A percentile compares a stretch with the other conserved stretches of the same genome.
Evolutionary conservation across 768 basidiomycete genomes (phyloP).

Genomic region (Trametes meyenii): DNA sequence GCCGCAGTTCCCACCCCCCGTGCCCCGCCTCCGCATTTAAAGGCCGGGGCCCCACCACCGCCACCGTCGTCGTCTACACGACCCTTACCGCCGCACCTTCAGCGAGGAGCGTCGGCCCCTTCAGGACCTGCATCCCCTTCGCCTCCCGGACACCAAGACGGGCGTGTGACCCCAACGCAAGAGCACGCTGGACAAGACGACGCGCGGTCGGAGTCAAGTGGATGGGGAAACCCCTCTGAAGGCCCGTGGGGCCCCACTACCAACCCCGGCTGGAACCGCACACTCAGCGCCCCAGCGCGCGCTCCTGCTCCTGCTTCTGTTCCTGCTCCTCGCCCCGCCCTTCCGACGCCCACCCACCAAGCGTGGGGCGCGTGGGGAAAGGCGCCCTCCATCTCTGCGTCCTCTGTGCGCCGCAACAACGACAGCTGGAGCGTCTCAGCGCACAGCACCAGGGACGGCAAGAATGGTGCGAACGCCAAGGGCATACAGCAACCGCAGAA

Average conservation of each 20-base stretch:
- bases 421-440: slow-evolving; percentile 15
- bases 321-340: neutral
- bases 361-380: slow-evolving; percentile 9
- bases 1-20: neutral
- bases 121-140: neutral
- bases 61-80: neutral
- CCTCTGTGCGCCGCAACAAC: slow-evolving; percentile 8
- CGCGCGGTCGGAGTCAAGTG: slow-evolving; percentile 2
- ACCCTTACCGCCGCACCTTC: slow-evolving; percentile 2
- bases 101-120: neutral
- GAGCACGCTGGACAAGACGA: neutral
- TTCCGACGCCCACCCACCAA: neutral
- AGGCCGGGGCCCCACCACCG: slow-evolving; percentile 1
- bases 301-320: neutral
- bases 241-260: slow-evolving; percentile 1
- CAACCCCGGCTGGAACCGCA: no score
- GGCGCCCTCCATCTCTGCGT: slow-evolving; percentile 13
- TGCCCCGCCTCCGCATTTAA: slow-evolving; percentile 7
- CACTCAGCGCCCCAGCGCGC: neutral
- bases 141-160: neutral
- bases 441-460: neutral
- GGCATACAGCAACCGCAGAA: neutral
- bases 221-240: slow-evolving; percentile 9
- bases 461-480: neutral
- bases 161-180: neutral